Base-by-base conservation (phyloP, 139 green algal species). In the Chlorella sorokiniana region DNA sequence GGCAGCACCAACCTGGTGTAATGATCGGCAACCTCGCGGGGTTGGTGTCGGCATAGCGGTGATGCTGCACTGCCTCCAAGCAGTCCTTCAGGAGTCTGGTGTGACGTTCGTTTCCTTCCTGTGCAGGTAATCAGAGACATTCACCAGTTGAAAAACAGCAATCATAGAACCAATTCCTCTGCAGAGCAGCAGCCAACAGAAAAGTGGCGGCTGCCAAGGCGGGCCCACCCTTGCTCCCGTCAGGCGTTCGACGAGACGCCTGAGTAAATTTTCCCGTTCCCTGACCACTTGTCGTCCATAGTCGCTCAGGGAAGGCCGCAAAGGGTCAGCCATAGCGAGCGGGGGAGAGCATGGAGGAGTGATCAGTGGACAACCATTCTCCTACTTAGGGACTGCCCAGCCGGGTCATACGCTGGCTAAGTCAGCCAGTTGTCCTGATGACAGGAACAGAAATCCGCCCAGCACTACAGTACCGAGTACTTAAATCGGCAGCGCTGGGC, bases 21-120 rank as follows among this genome's bases (percentile, higher is more conserved):
- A 0, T 48, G 37, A 23, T 82, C 77, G 0, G 72, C 64, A 4
- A 85, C 81, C 3, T 41, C 44, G 0, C 63, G 29, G 81, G 69
- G 11, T 73, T 37, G 0, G 59, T 45, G 41, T 85, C 81, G 0
- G n/a, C 20, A 44, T 69, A 85, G 2, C 9, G n/a, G 37, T 85
- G 81, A 20, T 73, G 54, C 48, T 81, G 27, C 48, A 48, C n/a
- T 5, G 9, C n/a, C 2, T 25, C 42, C 0, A 81, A 8, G 37
- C 16, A 40, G 3, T 52, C 31, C 33, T 75, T 40, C 37, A 85
- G 27, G 0, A 81, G 29, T 40, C 20, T 31, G 7, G n/a, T 25
- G 40, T 78, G 69, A 1, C 31, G 68, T 25, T 41, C 38, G 3
- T 62, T 45, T 35, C 14, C n/a, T 1, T 20, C 10, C 68, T 78